phyloP scores from a whole-genome alignment of 2,329 filamentous ascomycete species.

The Pseudogymnoascus sp. region DNA sequence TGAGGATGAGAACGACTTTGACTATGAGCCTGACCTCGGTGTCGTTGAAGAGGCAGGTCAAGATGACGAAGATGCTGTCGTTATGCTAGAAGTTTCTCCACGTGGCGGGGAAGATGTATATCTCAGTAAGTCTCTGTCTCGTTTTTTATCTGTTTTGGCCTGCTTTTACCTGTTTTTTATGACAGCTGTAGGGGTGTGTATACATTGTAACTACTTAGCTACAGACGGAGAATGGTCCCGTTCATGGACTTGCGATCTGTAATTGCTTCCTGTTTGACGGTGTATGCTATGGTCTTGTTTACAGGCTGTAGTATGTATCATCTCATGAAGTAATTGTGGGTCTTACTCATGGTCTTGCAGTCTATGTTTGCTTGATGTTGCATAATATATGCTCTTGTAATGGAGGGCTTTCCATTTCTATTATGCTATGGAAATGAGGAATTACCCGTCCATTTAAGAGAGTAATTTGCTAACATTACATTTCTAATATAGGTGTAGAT shows the following conservation, averaged over 20 bases:
- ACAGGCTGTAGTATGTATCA: not conserved
- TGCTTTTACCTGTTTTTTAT: not conserved
- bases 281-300: not conserved
- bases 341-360: not conserved
- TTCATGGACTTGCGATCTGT: not conserved
- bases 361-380: not conserved
- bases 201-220: not conserved
- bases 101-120: not conserved
- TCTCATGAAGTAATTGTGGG: not conserved
- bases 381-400: not conserved
- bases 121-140: not conserved
- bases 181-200: not conserved
- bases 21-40: not conserved
- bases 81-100: not conserved
- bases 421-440: not conserved
- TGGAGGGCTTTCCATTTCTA: not conserved
- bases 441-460: not conserved
- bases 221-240: not conserved
- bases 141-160: not conserved
- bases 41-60: not conserved
- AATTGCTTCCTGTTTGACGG: not conserved
- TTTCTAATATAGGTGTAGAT: not conserved
- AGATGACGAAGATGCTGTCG: not conserved
- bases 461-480: not conserved
- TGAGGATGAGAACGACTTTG: not conserved